Conservation (phyloP, 2,329 filamentous ascomycete species). For the Didymella pomorum region DNA sequence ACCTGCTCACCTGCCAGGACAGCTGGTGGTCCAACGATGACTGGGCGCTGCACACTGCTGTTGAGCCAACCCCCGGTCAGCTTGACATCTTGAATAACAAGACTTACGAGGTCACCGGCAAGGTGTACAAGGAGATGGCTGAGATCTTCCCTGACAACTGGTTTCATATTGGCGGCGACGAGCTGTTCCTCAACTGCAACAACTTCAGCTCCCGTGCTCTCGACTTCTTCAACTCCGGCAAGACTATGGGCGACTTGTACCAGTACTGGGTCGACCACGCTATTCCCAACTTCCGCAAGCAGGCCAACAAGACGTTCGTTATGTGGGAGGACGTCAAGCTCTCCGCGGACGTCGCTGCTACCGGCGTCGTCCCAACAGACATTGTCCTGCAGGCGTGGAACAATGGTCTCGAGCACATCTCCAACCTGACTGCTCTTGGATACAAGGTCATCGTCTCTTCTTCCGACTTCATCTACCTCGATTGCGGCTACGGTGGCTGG, state of each 20-base stretch:
- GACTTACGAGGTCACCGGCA: conserved; percentile 62
- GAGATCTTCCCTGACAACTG: conserved; percentile 60
- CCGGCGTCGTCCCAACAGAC: conserved; percentile 58
- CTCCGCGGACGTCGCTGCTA: conserved; percentile 52
- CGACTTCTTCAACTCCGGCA: conserved; percentile 61
- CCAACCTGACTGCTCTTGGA: conserved; percentile 59
- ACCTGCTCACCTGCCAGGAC: conserved; percentile 64
- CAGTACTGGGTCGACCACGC: conserved; percentile 64
- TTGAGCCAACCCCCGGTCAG: conserved; percentile 65
- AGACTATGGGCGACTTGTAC: conserved; percentile 61
- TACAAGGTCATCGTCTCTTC: conserved; percentile 66
- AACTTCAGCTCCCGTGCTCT: conserved; percentile 62
- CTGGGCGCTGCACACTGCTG: conserved; percentile 63
- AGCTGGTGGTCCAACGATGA: conserved; percentile 69
- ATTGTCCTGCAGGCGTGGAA: conserved; percentile 66
- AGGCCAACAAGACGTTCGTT: conserved; percentile 60
- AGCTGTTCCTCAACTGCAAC: conserved; percentile 65
- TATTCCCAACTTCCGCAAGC: conserved; percentile 59
- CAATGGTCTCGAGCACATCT: conserved; percentile 60
- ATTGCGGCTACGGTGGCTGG: conserved; percentile 64
- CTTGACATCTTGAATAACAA: conserved; percentile 64
- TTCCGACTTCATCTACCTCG: conserved; percentile 64
- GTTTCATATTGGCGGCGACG: conserved; percentile 66
- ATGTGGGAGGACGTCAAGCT: conserved; percentile 66
- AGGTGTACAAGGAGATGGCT: conserved; percentile 64